Base-by-base conservation (phyloP, 1,284 basidiomycete genomes). In the Apiotrichum gamsii region DNA sequence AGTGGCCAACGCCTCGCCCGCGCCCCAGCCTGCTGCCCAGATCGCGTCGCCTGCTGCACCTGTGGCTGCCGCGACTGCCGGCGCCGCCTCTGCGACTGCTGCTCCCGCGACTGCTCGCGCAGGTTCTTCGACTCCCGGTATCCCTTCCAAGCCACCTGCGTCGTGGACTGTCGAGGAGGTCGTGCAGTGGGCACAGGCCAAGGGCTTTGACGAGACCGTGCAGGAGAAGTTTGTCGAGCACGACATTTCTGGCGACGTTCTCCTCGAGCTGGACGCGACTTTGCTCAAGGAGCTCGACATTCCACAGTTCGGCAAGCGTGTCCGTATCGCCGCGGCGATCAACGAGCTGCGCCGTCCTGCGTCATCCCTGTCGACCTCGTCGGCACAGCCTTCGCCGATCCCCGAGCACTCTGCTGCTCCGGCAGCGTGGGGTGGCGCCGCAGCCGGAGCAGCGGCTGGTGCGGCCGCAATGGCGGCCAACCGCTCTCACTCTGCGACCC, bases 271-370 rank as follows among this genome's bases (percentile, higher is more conserved):
- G 57, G 91, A 97, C 60, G 82, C 85, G 41, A 86, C 85, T 60
- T 78, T 95, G 16, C 82, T 98, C 61, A 97, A 97, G 74, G 95
- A 98, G 74, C 87, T 98, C 51, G 95, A 94, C 39, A 90, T 98
- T 55, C 75, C 80, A 54, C 90, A 91, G 2, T 96, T 95, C 60
- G 95, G 94, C 19, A 94, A 95, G 69, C 87, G 94, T 15, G 81
- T 90, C 67, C 83, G 90, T 43, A 90, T 99, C 46, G 84, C 87
- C 28, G 91, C 94, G 60, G 90, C 88, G n/a, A 96, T 99, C 65
- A 75, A 82, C 19, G 94, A 98, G 57, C 80, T 98, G 2, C 81
- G 83, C 21, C 79, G 82, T 2, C 84, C 85, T 0, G 77, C 80
- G 0, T 83, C 82, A 1, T 67, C 74, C 36, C 38, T 51, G 4